Evolutionary conservation across 805 yeast genomes (phyloP).

Genomic region (Schwanniomyces occidentalis): DNA sequence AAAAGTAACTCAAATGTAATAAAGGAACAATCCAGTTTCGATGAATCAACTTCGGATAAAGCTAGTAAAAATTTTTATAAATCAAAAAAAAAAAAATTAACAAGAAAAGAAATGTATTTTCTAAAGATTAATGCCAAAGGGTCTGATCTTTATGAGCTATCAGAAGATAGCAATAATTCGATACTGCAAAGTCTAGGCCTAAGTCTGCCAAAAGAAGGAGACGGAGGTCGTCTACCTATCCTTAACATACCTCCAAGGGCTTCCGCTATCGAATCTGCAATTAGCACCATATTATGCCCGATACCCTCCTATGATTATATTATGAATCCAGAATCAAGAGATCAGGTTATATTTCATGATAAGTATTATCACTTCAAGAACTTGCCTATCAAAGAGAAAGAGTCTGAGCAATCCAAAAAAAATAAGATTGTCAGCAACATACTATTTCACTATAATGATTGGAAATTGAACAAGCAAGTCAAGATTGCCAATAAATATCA

Average conservation of each 20-base stretch:
- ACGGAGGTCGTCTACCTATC: constrained; percentile 7
- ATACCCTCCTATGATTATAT: constrained; percentile 35
- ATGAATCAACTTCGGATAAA: too few species aligned
- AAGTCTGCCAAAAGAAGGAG: constrained; percentile 10
- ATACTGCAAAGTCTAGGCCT: neutral
- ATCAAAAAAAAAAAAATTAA: too few species aligned
- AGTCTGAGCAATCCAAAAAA: constrained; percentile 17
- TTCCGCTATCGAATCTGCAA: constrained; percentile 41
- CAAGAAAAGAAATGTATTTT: too few species aligned
- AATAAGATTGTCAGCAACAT: constrained; percentile 7
- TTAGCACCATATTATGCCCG: constrained; percentile 41
- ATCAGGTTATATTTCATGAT: constrained; percentile 43
- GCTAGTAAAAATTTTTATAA: too few species aligned
- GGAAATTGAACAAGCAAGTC: constrained; percentile 41
- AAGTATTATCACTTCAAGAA: constrained; percentile 35
- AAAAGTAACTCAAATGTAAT: too few species aligned
- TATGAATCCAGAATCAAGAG: constrained; percentile 33
- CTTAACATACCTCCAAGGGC: constrained; percentile 48
- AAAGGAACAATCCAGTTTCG: too few species aligned
- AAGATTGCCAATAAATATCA: constrained; percentile 44
- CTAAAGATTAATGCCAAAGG: constrained; percentile 28
- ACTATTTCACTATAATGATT: constrained; percentile 28
- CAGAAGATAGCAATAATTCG: too few species aligned
- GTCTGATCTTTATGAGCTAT: constrained; percentile 13
- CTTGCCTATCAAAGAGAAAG: constrained; percentile 19